Percentiles rank a stretch among this genome's conserved stretches.
Conservation (phyloP, 23 red algal genomes). For the Gracilaria gracilis region DNA sequence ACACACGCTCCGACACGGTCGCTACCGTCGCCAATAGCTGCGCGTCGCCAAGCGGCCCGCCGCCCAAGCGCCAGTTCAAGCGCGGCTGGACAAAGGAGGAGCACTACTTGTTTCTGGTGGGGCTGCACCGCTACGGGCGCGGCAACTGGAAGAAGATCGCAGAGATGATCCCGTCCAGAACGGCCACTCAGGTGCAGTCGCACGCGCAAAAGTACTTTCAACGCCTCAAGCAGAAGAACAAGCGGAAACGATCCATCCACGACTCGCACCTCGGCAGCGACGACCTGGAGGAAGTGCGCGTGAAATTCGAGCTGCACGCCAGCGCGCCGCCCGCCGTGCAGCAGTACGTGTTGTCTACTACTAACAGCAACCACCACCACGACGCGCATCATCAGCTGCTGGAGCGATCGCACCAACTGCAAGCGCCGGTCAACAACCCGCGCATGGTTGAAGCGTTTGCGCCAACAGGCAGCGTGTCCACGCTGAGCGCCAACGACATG, state of each 20-base stretch:
- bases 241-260: constrained; percentile 78
- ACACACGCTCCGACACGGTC: not conserved
- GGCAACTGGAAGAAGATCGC: constrained; percentile 80
- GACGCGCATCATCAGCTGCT: no score
- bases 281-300: constrained; percentile 54
- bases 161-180: constrained; percentile 49
- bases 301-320: not conserved
- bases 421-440: no score
- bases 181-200: constrained; percentile 74
- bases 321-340: not conserved
- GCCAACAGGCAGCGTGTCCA: not conserved
- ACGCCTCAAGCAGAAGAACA: constrained; percentile 59
- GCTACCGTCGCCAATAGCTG: not conserved
- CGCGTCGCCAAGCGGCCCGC: not conserved
- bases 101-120: constrained; percentile 81
- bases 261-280: constrained; percentile 62
- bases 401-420: no score
- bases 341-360: not conserved
- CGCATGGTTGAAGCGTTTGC: no score
- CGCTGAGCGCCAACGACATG: not conserved
- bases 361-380: no score
- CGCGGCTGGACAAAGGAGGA: constrained; percentile 79
- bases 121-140: constrained; percentile 47
- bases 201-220: constrained; percentile 83
- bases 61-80: constrained; percentile 63